Evolutionary conservation across 352 stramenopile species (phyloP).

Genomic region (Thalassiosira ordinaria): DNA sequence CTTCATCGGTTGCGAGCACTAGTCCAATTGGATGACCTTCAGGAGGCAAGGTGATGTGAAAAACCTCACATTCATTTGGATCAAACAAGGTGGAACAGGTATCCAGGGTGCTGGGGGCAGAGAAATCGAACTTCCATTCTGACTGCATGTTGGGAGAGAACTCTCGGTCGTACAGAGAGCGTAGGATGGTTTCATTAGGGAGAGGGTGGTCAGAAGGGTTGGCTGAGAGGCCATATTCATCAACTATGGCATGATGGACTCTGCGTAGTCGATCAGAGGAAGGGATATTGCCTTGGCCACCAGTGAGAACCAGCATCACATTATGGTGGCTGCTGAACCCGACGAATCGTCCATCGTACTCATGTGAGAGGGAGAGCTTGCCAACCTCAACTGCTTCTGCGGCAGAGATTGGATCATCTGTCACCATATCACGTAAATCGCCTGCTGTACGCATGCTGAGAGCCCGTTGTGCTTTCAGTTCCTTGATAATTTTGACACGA

Average conservation of each 20-base stretch:
- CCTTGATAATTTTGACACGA: constrained; percentile 4
- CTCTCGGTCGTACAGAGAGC: neutral
- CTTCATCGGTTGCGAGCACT: constrained; percentile 2
- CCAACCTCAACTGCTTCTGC: neutral
- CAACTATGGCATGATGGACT: constrained; percentile 20
- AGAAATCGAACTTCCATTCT: neutral
- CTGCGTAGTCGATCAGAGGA: neutral
- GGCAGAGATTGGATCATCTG: neutral
- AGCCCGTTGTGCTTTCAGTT: neutral
- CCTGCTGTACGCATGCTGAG: constrained; percentile 11
- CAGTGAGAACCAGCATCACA: neutral
- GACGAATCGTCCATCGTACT: neutral
- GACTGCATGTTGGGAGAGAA: neutral
- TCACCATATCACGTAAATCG: neutral
- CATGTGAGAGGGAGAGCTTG: neutral
- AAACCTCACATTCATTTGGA: neutral
- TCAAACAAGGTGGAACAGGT: neutral
- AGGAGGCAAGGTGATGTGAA: neutral
- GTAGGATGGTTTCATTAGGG: constrained; percentile 7
- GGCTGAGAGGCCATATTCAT: constrained; percentile 12
- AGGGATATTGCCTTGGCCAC: neutral
- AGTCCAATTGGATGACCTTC: constrained; percentile 1
- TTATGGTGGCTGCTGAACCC: neutral
- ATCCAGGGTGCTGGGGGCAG: neutral
- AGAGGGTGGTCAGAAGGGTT: neutral